A percentile compares a stretch with the other conserved stretches of the same genome.
phyloP scores from a whole-genome alignment of 495 filamentous ascomycete genomes.

The Aspergillus hancockii region DNA sequence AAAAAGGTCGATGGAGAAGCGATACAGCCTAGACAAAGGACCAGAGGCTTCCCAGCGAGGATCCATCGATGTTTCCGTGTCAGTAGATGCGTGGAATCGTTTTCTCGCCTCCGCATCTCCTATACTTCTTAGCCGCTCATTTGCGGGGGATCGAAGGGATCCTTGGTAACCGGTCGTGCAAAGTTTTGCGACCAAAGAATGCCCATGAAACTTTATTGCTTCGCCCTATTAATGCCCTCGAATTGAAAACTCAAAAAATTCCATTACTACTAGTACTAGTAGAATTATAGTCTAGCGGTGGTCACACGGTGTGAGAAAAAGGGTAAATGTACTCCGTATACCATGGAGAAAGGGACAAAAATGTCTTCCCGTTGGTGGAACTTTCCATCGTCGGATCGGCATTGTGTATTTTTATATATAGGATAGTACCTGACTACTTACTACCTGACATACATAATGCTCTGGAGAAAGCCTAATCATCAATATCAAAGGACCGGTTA shows the following conservation, averaged over 20 bases:
- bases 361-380: no score
- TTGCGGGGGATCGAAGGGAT: background rate
- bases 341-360: no score
- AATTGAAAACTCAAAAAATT: no score
- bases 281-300: background rate
- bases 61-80: background rate
- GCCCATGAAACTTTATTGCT: background rate
- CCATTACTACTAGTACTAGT: no score
- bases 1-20: constrained; percentile 7
- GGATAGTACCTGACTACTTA: no score
- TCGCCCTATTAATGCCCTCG: background rate
- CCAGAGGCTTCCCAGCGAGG: background rate
- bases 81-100: background rate
- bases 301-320: background rate
- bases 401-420: no score
- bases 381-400: no score
- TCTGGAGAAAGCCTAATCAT: no score
- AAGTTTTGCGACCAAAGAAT: background rate
- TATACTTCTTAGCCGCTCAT: background rate
- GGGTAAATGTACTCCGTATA: no score
- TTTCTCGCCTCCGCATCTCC: background rate
- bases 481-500: no score
- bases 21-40: background rate
- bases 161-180: background rate
- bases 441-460: no score